Evolutionary conservation across 1,284 basidiomycete species (phyloP).

Genomic region (Papiliotrema laurentii): DNA sequence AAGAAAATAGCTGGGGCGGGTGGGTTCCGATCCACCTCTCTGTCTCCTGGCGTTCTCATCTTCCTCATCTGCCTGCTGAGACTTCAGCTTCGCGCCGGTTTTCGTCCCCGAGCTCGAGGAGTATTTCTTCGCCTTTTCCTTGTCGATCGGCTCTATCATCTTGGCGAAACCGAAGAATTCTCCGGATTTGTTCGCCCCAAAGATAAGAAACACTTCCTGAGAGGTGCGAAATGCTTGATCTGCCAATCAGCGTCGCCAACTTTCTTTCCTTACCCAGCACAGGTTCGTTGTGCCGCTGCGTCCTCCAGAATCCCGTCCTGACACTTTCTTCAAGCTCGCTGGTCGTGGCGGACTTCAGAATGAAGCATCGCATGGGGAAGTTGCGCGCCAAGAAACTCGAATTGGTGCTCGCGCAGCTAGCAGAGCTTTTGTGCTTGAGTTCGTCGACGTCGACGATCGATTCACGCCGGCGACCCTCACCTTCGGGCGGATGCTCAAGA

Average conservation of each 20-base stretch:
- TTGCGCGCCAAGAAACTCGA: slow-evolving; percentile 59
- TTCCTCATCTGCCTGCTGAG: slow-evolving; percentile 2
- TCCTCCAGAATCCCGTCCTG: slow-evolving; percentile 79
- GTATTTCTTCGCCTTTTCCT: slow-evolving; percentile 22
- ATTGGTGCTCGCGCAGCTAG: slow-evolving; percentile 54
- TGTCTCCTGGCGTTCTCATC: slow-evolving; percentile 11
- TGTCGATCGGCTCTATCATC: slow-evolving; percentile 48
- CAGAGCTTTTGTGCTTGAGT: slow-evolving; percentile 50
- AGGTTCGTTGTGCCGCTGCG: slow-evolving; percentile 87
- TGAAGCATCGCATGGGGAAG: slow-evolving; percentile 86
- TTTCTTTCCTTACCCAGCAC: slow-evolving; percentile 52
- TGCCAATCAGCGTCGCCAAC: slow-evolving; percentile 2
- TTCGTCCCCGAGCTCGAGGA: slow-evolving; percentile 5
- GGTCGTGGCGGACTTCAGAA: slow-evolving; percentile 76
- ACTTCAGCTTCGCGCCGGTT: not conserved
- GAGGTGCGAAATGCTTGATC: slow-evolving; percentile 89
- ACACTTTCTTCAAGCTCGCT: slow-evolving; percentile 76
- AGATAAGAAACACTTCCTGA: slow-evolving; percentile 78
- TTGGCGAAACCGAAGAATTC: slow-evolving; percentile 79
- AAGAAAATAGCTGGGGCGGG: slow-evolving; percentile 17
- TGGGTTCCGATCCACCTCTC: slow-evolving; percentile 12
- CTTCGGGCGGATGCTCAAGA: slow-evolving; percentile 34
- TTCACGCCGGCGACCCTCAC: slow-evolving; percentile 28
- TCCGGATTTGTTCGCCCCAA: slow-evolving; percentile 80
- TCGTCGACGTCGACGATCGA: slow-evolving; percentile 11